Percentiles rank a stretch among this genome's conserved stretches.
These are phyloP conservation scores for Rhynchospora pubera DNA, from an alignment of 176 grass and related monocot genomes.

Conservation along the genomic window DNA sequence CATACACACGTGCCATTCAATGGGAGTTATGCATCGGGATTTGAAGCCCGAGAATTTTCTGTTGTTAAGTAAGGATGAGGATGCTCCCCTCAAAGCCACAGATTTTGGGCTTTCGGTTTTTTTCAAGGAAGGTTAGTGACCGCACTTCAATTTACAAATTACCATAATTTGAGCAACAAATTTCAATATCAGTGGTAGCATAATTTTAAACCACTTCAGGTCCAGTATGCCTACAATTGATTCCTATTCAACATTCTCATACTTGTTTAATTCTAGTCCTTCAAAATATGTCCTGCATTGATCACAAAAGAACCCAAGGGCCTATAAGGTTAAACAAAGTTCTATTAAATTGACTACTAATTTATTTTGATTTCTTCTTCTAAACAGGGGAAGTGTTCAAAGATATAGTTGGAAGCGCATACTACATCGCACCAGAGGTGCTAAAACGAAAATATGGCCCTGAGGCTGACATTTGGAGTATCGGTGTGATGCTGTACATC, in stretches of 20 bases:
- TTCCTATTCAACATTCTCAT: background rate
- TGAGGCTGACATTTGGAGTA: constrained; percentile 77
- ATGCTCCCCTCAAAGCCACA: constrained; percentile 73
- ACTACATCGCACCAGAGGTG: constrained; percentile 87
- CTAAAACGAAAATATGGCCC: constrained; percentile 71
- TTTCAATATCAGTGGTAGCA: too few species aligned
- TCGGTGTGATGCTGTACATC: constrained; percentile 80
- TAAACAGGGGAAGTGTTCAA: constrained; percentile 72
- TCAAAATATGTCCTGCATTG: background rate
- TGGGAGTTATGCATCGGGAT: constrained; percentile 92
- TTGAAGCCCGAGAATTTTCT: constrained; percentile 97
- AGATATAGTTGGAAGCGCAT: constrained; percentile 87
- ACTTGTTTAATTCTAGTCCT: background rate
- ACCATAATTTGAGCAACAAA: too few species aligned
- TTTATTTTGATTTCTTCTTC: background rate
- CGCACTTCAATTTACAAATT: background rate
- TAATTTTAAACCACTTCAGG: background rate
- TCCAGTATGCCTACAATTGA: background rate
- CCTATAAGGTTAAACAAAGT: background rate
- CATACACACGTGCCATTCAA: constrained; percentile 84
- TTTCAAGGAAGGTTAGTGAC: constrained; percentile 56
- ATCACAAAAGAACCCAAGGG: background rate
- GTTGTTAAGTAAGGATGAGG: constrained; percentile 66
- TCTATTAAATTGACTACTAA: background rate
- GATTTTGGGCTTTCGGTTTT: constrained; percentile 88